Percentiles rank a stretch among this genome's conserved stretches.
Evolutionary conservation across 371 early-diverging fungal species (phyloP).

Genomic region (Polyrhizophydium stewartii): DNA sequence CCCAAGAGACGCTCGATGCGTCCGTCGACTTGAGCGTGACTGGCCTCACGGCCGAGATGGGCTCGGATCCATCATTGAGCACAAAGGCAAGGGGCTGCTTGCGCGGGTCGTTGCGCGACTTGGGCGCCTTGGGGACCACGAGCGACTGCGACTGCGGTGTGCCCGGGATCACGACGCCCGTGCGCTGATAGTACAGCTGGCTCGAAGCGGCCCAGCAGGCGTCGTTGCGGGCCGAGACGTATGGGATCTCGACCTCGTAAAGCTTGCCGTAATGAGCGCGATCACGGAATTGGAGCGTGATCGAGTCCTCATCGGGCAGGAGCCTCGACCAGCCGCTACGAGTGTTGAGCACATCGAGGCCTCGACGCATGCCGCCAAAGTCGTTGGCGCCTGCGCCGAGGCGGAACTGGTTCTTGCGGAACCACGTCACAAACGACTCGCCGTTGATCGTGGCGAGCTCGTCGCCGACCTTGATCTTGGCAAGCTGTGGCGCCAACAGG

Average conservation of each 20-base stretch:
- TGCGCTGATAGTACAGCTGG: too few relatives aligned
- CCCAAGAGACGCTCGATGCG: not conserved
- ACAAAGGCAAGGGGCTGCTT: too few relatives aligned
- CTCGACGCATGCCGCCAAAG: not conserved
- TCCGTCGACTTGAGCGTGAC: not conserved
- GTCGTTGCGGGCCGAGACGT: not conserved
- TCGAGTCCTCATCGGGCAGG: not conserved
- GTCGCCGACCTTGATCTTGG: not conserved
- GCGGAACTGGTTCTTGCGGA: not conserved
- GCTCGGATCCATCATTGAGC: too few relatives aligned
- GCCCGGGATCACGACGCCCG: too few relatives aligned
- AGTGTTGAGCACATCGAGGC: not conserved
- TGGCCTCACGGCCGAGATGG: too few relatives aligned
- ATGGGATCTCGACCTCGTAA: constrained; percentile 8
- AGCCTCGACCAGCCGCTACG: not conserved
- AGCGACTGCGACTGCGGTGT: too few relatives aligned
- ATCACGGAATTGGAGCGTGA: not conserved
- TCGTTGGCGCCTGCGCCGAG: not conserved
- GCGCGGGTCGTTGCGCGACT: too few relatives aligned
- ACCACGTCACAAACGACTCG: not conserved
- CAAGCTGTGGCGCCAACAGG: not conserved
- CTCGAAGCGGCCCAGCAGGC: not conserved
- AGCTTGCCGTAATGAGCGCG: not conserved
- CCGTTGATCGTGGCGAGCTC: not conserved
- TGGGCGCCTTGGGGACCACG: too few relatives aligned